Percentiles rank a stretch among this genome's conserved stretches.
phyloP scores from a whole-genome alignment of 169 alveolate genomes.

The Plasmodium knowlesi region DNA sequence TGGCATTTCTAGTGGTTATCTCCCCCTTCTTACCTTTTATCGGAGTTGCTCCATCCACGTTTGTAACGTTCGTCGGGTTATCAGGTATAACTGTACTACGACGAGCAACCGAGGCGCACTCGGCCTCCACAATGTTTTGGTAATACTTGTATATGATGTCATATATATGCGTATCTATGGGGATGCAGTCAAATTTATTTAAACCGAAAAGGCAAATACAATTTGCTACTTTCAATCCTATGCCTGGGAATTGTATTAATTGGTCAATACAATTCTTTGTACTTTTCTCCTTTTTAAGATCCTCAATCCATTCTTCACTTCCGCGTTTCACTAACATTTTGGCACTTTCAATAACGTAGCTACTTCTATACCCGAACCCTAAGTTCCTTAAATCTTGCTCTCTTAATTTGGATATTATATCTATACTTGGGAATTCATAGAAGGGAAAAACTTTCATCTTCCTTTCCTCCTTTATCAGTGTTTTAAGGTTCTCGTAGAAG shows the following conservation, averaged over 20 bases:
- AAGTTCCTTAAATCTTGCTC: constrained; percentile 71
- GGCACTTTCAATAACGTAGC: constrained; percentile 75
- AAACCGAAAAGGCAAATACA: constrained; percentile 91
- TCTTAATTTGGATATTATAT: constrained; percentile 53
- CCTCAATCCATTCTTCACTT: constrained; percentile 75
- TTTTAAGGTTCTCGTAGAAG: constrained; percentile 49
- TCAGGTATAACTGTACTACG: background rate
- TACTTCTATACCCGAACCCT: constrained; percentile 81
- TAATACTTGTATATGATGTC: constrained; percentile 64
- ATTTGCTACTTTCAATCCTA: constrained; percentile 95
- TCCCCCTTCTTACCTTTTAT: background rate
- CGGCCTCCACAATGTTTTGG: constrained; percentile 19
- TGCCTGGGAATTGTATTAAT: constrained; percentile 85
- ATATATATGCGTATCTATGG: constrained; percentile 93
- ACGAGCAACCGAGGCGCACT: background rate
- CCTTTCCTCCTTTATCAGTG: constrained; percentile 32
- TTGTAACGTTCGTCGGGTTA: background rate
- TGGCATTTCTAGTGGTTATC: background rate
- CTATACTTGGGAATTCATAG: constrained; percentile 79
- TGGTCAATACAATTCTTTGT: constrained; percentile 40
- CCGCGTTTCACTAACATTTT: constrained; percentile 60
- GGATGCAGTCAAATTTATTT: constrained; percentile 86
- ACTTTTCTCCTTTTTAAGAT: constrained; percentile 54
- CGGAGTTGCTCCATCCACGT: background rate
- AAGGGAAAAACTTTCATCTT: constrained; percentile 36